Conservation (phyloP, 352 stramenopile species). For the Aphanomyces invadans region DNA sequence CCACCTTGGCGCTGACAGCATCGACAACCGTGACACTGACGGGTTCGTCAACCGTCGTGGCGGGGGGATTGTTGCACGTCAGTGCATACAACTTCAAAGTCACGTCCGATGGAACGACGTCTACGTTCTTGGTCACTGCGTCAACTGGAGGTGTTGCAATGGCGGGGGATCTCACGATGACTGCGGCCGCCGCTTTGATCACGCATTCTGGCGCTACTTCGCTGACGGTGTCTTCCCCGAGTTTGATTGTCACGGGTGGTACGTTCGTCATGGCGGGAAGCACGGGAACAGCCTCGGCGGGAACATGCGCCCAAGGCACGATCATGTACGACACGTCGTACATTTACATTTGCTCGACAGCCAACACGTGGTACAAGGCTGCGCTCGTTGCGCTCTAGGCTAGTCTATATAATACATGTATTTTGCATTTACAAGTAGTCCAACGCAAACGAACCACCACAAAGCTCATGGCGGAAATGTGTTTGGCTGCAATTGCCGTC, state of each 20-base stretch:
- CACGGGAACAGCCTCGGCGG: slow-evolving; percentile 25
- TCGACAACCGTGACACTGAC: slow-evolving; percentile 38
- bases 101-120: slow-evolving; percentile 25
- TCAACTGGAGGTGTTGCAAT: slow-evolving; percentile 29
- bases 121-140: slow-evolving; percentile 36
- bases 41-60: slow-evolving; percentile 36
- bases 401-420: background rate
- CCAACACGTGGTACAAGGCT: slow-evolving; percentile 19
- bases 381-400: slow-evolving; percentile 3
- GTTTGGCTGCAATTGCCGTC: too few relatives aligned
- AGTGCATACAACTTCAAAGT: slow-evolving; percentile 41
- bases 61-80: slow-evolving; percentile 38
- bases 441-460: too few relatives aligned
- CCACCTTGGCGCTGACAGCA: slow-evolving; percentile 37
- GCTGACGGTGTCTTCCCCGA: slow-evolving; percentile 37
- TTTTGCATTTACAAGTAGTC: background rate
- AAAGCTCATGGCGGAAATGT: too few relatives aligned
- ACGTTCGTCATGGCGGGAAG: slow-evolving; percentile 25
- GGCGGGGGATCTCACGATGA: slow-evolving; percentile 30
- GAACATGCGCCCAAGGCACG: slow-evolving; percentile 29
- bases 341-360: slow-evolving; percentile 35
- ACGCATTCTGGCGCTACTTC: slow-evolving; percentile 29
- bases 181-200: slow-evolving; percentile 30
- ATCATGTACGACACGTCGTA: slow-evolving; percentile 30
- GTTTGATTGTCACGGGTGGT: slow-evolving; percentile 32